Evolutionary conservation across 192 early-diverging fungal species (phyloP), one percentile per base, ranked within the genome.

Genomic region (Entomortierella lignicola): DNA sequence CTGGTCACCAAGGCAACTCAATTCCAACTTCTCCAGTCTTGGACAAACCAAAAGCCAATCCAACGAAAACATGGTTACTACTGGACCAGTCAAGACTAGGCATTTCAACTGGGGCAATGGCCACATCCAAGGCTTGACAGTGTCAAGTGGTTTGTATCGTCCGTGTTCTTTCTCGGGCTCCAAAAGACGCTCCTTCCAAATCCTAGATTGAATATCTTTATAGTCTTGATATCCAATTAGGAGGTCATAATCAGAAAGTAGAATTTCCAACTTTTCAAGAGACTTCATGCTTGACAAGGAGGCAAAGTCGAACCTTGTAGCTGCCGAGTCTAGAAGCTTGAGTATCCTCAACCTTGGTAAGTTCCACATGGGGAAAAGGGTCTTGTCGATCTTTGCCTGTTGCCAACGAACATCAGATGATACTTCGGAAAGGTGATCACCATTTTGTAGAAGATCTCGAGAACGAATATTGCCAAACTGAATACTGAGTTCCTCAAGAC

Each of bases 11-110:
- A 3, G 12, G 44, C 20, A 47, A 5, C 4, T 4, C 4, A 29
- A 29, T 31, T 13, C 12, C 8, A 61, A 0, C 25, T 21, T 15
- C 21, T 54, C 62, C 23, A 67, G 43, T 12, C 47, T 39, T 13
- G 71, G 71, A 30, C 61, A 60, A 1, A 25, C 56, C 32, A 21
- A 41, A 8, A 72, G 62, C 61, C 62, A 72, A 4, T 59, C 63
- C 25, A 72, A 30, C 10, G 18, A 59, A 31, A 72, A 72, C 26
- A 65, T 56, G 4, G 54, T 27, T 23, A 37, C 62, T 11, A 55
- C 55, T 2, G 47, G 43, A 8, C 71, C 71, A 0, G 27, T 48
- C 44, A 72, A 41, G 11, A 15, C 4, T 13, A 72, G 10, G 0
- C 12, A 50, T 26, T 32, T 58, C 34, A 72, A 20, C 5, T 44